Evolutionary conservation across 257 asterid species (phyloP).

Genomic region (Solanum chiquidenum): DNA sequence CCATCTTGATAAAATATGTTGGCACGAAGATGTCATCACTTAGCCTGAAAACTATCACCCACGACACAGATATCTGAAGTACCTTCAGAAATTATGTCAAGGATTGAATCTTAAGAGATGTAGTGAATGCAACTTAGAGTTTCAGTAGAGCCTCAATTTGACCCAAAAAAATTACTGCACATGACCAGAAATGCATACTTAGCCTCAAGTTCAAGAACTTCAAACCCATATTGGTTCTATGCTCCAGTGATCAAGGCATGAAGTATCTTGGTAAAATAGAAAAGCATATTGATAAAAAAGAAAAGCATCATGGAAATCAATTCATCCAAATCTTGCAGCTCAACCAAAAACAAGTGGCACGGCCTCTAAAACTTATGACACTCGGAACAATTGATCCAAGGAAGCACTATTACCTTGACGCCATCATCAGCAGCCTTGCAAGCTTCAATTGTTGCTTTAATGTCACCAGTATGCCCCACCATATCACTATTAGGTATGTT

Average conservation of each 20-base stretch:
- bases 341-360: not conserved
- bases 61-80: not conserved
- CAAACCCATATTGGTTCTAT: not conserved
- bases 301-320: not conserved
- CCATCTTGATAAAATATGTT: not conserved
- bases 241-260: not conserved
- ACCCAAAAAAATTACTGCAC: not conserved
- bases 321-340: not conserved
- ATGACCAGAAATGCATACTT: not conserved
- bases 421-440: conserved; percentile 93
- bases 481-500: conserved; percentile 87
- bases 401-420: conserved; percentile 61
- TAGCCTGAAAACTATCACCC: not conserved
- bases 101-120: not conserved
- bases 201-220: not conserved
- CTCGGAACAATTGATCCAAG: not conserved
- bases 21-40: not conserved
- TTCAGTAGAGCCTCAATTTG: not conserved
- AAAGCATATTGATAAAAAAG: not conserved
- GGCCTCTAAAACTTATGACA: not conserved
- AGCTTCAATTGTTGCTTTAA: conserved; percentile 82
- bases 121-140: not conserved
- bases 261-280: not conserved
- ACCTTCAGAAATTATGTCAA: not conserved
- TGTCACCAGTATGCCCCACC: conserved; percentile 99